Conservation (phyloP, 352 stramenopile species). For the Phytophthora kernoviae region DNA sequence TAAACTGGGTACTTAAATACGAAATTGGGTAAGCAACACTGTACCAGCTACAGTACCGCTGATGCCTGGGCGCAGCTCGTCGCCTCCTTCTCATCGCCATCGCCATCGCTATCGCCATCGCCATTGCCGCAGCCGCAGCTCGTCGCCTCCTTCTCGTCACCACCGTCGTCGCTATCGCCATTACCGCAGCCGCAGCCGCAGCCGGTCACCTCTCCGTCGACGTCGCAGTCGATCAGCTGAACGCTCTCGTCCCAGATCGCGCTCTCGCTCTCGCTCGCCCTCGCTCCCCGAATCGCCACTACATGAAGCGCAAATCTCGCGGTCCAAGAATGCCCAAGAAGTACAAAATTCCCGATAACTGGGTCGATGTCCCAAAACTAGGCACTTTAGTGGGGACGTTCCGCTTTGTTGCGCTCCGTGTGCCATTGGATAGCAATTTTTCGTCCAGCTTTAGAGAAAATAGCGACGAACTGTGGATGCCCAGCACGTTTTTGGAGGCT, state of each 20-base stretch:
- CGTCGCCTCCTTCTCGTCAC: neutral
- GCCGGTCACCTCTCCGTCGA: neutral
- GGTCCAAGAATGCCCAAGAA: slow-evolving; percentile 34
- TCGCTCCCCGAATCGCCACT: slow-evolving; percentile 6
- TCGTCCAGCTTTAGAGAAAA: slow-evolving; percentile 40
- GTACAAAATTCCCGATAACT: slow-evolving; percentile 75
- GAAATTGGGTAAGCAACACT: no score
- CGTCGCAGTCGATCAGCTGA: neutral
- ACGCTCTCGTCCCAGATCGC: neutral
- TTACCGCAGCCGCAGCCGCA: neutral
- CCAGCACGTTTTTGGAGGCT: slow-evolving; percentile 52
- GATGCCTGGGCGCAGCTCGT: slow-evolving; percentile 7
- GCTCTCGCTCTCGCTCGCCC: neutral
- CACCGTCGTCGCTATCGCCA: neutral
- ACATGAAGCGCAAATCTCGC: neutral
- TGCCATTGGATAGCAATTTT: slow-evolving; percentile 76
- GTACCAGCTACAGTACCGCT: no score
- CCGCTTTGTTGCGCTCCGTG: slow-evolving; percentile 70
- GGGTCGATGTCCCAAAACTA: slow-evolving; percentile 80
- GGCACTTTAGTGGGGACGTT: slow-evolving; percentile 55
- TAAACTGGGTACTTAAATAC: no score
- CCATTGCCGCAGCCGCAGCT: neutral
- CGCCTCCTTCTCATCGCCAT: slow-evolving; percentile 17
- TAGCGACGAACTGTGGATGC: slow-evolving; percentile 58
- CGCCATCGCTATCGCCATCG: slow-evolving; percentile 5